Conservation (phyloP, 2,329 filamentous ascomycete genomes). For the Scorias spongiosa region DNA sequence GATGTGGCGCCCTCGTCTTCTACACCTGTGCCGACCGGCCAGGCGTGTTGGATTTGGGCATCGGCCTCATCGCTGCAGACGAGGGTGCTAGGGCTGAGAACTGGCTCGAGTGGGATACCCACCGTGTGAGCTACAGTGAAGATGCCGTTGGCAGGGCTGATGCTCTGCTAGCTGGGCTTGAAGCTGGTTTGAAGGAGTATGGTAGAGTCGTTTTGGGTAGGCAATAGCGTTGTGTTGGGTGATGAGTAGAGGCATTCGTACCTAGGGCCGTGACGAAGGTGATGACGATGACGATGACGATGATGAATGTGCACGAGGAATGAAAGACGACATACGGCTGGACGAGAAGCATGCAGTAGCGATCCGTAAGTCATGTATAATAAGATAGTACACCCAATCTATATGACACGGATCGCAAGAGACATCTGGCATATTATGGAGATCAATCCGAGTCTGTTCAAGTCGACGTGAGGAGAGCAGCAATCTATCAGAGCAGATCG, state of each 20-base stretch:
- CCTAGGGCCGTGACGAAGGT: neutral
- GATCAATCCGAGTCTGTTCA: too few relatives aligned
- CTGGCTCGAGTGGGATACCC: conserved; percentile 49
- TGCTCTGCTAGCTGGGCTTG: conserved; percentile 8
- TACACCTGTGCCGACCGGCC: conserved; percentile 41
- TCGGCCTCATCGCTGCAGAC: conserved; percentile 35
- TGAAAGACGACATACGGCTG: too few relatives aligned
- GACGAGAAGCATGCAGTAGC: too few relatives aligned
- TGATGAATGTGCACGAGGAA: neutral
- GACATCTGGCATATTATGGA: too few relatives aligned
- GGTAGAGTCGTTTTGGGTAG: conserved; percentile 1
- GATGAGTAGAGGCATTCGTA: neutral
- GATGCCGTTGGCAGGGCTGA: conserved; percentile 25
- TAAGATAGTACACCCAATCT: too few relatives aligned
- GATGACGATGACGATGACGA: neutral
- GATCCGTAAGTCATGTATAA: too few relatives aligned
- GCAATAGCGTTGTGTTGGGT: neutral
- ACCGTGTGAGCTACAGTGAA: conserved; percentile 44
- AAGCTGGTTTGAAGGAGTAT: conserved; percentile 11
- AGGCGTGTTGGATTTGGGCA: conserved; percentile 47
- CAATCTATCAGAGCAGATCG: too few relatives aligned
- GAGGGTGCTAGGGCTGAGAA: conserved; percentile 40
- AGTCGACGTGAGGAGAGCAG: too few relatives aligned
- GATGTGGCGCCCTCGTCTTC: conserved; percentile 50
- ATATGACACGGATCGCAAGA: too few relatives aligned